A percentile compares a stretch with the other conserved stretches of the same genome.
These are phyloP conservation scores for Cichorium intybus DNA, from an alignment of 140 eudicot genomes.

Conservation along the genomic window DNA sequence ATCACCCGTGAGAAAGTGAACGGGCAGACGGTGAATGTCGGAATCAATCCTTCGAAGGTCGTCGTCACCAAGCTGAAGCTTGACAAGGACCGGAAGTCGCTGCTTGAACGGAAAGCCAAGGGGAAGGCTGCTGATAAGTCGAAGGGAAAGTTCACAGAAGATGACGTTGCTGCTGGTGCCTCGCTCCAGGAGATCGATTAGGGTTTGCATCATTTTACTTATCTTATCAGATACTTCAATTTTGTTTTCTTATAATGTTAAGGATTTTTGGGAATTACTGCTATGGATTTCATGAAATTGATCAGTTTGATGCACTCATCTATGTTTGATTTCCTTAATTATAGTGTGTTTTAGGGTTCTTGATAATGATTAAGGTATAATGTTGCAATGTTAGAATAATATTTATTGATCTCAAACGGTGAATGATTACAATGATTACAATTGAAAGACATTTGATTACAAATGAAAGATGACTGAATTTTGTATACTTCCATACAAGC, in stretches of 20 bases:
- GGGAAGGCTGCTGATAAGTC: constrained; percentile 58
- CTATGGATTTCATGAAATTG: constrained; percentile 11
- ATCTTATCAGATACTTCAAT: background rate
- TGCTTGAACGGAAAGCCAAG: constrained; percentile 61
- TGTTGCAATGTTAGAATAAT: background rate
- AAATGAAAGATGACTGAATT: no score
- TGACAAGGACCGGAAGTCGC: constrained; percentile 52
- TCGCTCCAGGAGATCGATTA: constrained; percentile 41
- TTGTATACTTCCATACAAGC: no score
- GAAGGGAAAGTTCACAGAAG: constrained; percentile 54
- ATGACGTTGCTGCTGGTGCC: constrained; percentile 41
- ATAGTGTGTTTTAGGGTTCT: background rate
- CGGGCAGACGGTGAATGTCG: constrained; percentile 59
- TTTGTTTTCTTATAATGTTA: constrained; percentile 8
- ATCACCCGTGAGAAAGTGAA: constrained; percentile 66
- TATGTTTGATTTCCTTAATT: background rate
- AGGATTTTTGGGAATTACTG: constrained; percentile 10
- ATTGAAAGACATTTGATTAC: no score
- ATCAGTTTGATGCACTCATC: background rate
- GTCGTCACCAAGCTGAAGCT: constrained; percentile 46
- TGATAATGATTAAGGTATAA: background rate
- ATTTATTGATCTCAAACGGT: no score
- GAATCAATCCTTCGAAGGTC: constrained; percentile 53
- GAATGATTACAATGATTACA: no score
- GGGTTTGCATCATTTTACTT: constrained; percentile 1